phyloP scores from a whole-genome alignment of 2,329 filamentous ascomycete species.

The Fusarium sp. region DNA sequence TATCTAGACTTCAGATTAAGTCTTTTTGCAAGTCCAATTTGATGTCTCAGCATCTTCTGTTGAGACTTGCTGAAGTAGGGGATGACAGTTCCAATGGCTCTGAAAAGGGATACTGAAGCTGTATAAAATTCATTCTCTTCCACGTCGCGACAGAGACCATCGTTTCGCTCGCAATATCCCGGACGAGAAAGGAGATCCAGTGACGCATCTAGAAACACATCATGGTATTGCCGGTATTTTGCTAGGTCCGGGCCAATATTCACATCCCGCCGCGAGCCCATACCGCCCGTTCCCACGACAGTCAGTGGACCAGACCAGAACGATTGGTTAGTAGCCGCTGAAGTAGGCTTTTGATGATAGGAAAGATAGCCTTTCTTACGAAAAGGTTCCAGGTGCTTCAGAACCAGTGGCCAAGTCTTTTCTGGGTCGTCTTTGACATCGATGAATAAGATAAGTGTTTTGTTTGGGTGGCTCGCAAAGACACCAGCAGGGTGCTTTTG shows the following conservation, averaged over 20 bases:
- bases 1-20: slow-evolving; percentile 68
- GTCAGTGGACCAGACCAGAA: slow-evolving; percentile 65
- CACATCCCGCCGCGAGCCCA: slow-evolving; percentile 32
- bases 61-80: slow-evolving; percentile 53
- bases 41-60: slow-evolving; percentile 53
- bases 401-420: slow-evolving; percentile 43
- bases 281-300: slow-evolving; percentile 73
- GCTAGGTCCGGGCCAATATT: slow-evolving; percentile 25
- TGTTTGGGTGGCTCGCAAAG: slow-evolving; percentile 62
- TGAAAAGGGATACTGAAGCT: slow-evolving; percentile 67
- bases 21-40: slow-evolving; percentile 60
- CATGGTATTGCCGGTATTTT: slow-evolving; percentile 50
- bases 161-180: slow-evolving; percentile 18
- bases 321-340: slow-evolving; percentile 52
- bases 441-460: slow-evolving; percentile 70
- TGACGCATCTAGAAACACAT: slow-evolving; percentile 75
- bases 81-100: slow-evolving; percentile 60
- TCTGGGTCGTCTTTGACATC: slow-evolving; percentile 69
- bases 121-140: slow-evolving; percentile 69
- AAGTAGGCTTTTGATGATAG: slow-evolving; percentile 56
- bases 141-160: slow-evolving; percentile 9
- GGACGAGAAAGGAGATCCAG: slow-evolving; percentile 53
- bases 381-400: slow-evolving; percentile 62
- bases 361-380: slow-evolving; percentile 67
- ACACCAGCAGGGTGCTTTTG: slow-evolving; percentile 57